These are phyloP conservation scores for Scenedesmus sp. DNA, from an alignment of 163 green algal species.

Conservation along the genomic window DNA sequence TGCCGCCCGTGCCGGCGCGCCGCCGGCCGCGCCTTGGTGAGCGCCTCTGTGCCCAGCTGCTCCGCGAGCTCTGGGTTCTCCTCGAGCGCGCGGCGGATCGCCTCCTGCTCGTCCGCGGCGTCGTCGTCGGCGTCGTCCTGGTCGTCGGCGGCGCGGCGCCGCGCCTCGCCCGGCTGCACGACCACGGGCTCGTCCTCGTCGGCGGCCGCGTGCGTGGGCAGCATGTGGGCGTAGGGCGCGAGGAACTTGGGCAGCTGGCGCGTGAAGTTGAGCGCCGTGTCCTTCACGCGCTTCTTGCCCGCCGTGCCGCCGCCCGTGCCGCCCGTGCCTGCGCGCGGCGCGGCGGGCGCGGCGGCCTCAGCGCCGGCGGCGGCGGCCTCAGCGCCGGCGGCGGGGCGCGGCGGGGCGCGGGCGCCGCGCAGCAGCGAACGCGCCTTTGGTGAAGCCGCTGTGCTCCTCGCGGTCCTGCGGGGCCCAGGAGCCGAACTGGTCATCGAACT, in stretches of 20 bases:
- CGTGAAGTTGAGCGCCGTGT: conserved; percentile 17
- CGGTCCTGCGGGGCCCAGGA: conserved; percentile 5
- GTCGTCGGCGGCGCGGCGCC: not conserved
- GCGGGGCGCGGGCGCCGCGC: too few relatives aligned
- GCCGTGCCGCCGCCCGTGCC: conserved; percentile 32
- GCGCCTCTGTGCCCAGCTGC: conserved; percentile 56
- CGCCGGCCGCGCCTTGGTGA: conserved; percentile 54
- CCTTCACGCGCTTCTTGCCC: conserved; percentile 6
- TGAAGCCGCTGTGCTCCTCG: conserved; percentile 32
- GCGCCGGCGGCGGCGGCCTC: too few relatives aligned
- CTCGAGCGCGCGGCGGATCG: conserved; percentile 72
- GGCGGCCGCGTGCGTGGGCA: not conserved
- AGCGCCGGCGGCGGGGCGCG: too few relatives aligned
- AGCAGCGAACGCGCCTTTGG: conserved; percentile 20
- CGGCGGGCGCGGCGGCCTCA: too few relatives aligned
- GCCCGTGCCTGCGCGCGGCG: not conserved
- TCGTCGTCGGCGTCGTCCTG: conserved; percentile 37
- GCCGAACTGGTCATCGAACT: conserved; percentile 39
- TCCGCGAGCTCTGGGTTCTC: conserved; percentile 77
- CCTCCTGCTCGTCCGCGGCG: conserved; percentile 64
- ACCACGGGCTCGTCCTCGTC: conserved; percentile 33
- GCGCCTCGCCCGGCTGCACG: not conserved
- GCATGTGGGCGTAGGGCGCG: conserved; percentile 43
- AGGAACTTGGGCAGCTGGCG: conserved; percentile 46
- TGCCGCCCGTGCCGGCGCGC: too few relatives aligned